These are phyloP conservation scores for Globisporangium spinosum DNA, from an alignment of 352 stramenopile genomes.

Conservation along the genomic window DNA sequence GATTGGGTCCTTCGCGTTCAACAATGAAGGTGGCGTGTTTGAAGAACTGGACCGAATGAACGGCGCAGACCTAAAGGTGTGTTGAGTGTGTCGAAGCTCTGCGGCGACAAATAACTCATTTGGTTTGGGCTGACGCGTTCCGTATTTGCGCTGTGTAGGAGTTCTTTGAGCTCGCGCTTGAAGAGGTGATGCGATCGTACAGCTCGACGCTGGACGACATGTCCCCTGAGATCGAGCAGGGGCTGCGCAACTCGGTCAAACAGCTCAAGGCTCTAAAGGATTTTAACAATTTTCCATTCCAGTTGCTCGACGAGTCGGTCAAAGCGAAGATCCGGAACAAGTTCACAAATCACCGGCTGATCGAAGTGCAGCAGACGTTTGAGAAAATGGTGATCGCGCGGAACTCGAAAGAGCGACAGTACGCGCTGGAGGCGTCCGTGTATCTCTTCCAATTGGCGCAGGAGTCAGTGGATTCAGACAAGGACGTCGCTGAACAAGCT, in stretches of 20 bases:
- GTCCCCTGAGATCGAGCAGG: constrained; percentile 47
- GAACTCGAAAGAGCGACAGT: constrained; percentile 40
- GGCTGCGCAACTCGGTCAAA: constrained; percentile 34
- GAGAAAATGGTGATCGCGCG: constrained; percentile 58
- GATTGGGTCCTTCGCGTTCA: constrained; percentile 55
- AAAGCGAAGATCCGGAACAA: constrained; percentile 40
- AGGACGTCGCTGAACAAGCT: constrained; percentile 15
- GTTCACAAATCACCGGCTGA: constrained; percentile 57
- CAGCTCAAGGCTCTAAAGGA: constrained; percentile 55
- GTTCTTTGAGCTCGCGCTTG: constrained; percentile 64
- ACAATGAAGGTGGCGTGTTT: constrained; percentile 50
- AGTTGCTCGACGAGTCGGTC: constrained; percentile 39
- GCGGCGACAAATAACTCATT: too few relatives aligned
- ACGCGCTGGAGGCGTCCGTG: constrained; percentile 53
- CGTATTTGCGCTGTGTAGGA: constrained; percentile 26
- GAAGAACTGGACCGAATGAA: constrained; percentile 68
- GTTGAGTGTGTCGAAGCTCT: background rate
- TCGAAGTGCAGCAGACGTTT: constrained; percentile 65
- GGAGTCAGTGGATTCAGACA: constrained; percentile 21
- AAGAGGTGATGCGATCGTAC: constrained; percentile 55
- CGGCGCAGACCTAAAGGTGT: constrained; percentile 64
- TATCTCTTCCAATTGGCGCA: constrained; percentile 68
- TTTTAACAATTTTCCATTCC: constrained; percentile 43
- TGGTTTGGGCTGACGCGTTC: background rate
- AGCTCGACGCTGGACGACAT: constrained; percentile 54